These are phyloP conservation scores for Rhodofomes roseus DNA, from an alignment of 1,284 basidiomycete genomes.

Conservation along the genomic window DNA sequence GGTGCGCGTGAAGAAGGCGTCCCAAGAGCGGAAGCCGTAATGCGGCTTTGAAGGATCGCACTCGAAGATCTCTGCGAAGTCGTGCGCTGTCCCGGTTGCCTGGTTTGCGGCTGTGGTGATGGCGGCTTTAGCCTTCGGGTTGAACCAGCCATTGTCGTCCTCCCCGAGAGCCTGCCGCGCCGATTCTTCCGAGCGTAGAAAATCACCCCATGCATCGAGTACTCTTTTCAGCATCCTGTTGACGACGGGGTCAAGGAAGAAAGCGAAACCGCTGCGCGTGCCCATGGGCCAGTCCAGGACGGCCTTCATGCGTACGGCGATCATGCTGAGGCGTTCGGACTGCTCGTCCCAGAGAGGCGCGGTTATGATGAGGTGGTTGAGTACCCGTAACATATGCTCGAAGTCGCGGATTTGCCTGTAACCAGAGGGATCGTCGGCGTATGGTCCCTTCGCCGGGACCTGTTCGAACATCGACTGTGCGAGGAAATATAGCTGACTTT, in stretches of 20 bases:
- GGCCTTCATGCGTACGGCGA: slow-evolving; percentile 42
- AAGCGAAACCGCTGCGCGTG: slow-evolving; percentile 37
- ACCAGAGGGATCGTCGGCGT: slow-evolving; percentile 6
- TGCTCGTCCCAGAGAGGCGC: slow-evolving; percentile 30
- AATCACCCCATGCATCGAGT: slow-evolving; percentile 43
- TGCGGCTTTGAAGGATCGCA: slow-evolving; percentile 35
- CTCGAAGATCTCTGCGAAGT: slow-evolving; percentile 34
- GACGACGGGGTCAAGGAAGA: slow-evolving; percentile 33
- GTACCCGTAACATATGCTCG: slow-evolving; percentile 36
- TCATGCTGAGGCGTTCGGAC: slow-evolving; percentile 24
- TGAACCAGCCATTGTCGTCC: slow-evolving; percentile 41
- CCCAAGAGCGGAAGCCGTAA: slow-evolving; percentile 50
- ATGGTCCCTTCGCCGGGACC: slow-evolving; percentile 17
- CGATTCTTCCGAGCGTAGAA: slow-evolving; percentile 41
- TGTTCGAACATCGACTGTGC: slow-evolving; percentile 36
- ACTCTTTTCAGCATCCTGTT: slow-evolving; percentile 36
- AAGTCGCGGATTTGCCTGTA: slow-evolving; percentile 35
- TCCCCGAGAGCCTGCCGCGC: slow-evolving; percentile 32
- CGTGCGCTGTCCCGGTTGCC: slow-evolving; percentile 21
- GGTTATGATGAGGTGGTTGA: slow-evolving; percentile 39
- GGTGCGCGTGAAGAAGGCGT: slow-evolving; percentile 49
- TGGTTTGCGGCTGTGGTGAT: not conserved
- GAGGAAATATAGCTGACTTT: slow-evolving; percentile 34
- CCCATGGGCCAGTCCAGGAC: slow-evolving; percentile 47
- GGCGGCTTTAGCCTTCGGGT: slow-evolving; percentile 7